phyloP scores from a whole-genome alignment of 352 stramenopile genomes.

The Pythium dissotocum region DNA sequence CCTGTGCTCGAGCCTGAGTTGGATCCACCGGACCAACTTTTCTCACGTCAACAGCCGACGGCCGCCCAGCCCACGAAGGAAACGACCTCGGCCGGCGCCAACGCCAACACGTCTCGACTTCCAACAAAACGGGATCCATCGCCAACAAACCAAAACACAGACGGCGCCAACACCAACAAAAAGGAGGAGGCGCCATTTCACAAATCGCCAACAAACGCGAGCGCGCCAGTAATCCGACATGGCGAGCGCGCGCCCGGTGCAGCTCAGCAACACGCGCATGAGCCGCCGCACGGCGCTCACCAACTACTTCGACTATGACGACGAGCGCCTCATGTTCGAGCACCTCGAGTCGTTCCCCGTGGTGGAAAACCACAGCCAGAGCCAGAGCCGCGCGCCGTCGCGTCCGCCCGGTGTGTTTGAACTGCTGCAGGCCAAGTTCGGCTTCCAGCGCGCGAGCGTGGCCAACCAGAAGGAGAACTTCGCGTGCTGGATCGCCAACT shows the following conservation, averaged over 20 bases:
- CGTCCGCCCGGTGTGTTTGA: conserved; percentile 58
- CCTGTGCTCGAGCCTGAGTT: not conserved
- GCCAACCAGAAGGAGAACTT: conserved; percentile 88
- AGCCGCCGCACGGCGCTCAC: conserved; percentile 56
- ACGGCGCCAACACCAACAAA: not conserved
- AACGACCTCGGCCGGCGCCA: not conserved
- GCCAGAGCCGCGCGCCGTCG: conserved; percentile 20
- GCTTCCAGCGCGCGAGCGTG: conserved; percentile 75
- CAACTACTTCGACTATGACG: conserved; percentile 81
- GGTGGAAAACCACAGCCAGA: conserved; percentile 11
- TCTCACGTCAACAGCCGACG: conserved; percentile 3
- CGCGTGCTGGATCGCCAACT: conserved; percentile 84
- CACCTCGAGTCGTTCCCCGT: conserved; percentile 68
- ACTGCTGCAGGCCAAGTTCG: conserved; percentile 77
- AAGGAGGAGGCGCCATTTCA: not conserved
- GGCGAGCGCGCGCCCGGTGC: conserved; percentile 18
- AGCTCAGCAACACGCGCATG: conserved; percentile 28
- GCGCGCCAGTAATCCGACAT: not conserved
- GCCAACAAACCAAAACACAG: conserved; percentile 4
- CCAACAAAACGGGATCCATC: conserved; percentile 1
- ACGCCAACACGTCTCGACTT: conserved; percentile 1
- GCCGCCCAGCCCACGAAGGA: not conserved
- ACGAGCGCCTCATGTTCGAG: conserved; percentile 50
- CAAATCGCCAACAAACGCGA: conserved; percentile 1
- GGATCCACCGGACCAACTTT: conserved; percentile 8